phyloP scores from a whole-genome alignment of 1,284 basidiomycete species.

The Sutorius eximius region DNA sequence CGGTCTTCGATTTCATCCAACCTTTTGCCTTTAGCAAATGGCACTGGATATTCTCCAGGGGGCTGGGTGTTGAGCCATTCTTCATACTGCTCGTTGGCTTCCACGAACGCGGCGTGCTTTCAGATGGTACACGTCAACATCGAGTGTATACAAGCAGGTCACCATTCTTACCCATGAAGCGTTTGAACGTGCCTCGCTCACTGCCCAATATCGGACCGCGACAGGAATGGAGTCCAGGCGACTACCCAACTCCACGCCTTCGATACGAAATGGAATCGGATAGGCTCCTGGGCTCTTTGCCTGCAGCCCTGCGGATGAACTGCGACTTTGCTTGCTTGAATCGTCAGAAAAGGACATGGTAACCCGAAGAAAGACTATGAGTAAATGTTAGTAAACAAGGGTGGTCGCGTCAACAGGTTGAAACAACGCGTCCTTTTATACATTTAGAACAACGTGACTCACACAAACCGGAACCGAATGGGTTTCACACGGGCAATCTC shows the following conservation, averaged over 20 bases:
- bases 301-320: neutral
- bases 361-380: accelerated
- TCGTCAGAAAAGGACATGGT: neutral
- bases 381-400: too few relatives aligned
- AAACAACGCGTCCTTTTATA: conserved; percentile 1
- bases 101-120: conserved; percentile 11
- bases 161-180: conserved; percentile 18
- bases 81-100: conserved; percentile 18
- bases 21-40: conserved; percentile 4
- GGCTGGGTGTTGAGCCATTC: conserved; percentile 9
- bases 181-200: neutral
- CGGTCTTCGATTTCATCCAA: conserved; percentile 3
- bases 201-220: conserved; percentile 17
- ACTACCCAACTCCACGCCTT: conserved; percentile 9
- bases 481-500: neutral
- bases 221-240: conserved; percentile 19
- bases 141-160: neutral
- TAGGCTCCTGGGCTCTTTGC: conserved; percentile 21
- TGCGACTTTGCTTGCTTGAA: too few relatives aligned
- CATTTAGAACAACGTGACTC: neutral
- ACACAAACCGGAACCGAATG: neutral
- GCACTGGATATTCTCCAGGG: conserved; percentile 18
- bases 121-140: neutral
- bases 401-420: neutral
- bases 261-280: conserved; percentile 8